phyloP scores from a whole-genome alignment of 371 early-diverging fungal genomes.

The Apophysomyces sp. region DNA sequence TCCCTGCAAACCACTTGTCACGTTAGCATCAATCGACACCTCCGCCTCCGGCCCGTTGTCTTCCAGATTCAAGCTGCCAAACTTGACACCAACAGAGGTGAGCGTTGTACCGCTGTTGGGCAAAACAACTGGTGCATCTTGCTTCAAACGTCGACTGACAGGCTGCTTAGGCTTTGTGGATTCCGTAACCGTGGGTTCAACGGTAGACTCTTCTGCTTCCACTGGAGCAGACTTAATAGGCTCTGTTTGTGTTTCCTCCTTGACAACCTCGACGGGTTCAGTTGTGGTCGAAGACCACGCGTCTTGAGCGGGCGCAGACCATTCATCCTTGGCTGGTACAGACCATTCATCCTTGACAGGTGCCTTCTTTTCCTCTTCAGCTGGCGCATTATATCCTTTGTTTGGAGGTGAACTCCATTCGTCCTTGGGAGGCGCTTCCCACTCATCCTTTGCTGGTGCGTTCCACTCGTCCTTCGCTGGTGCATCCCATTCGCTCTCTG shows the following conservation, averaged over 20 bases:
- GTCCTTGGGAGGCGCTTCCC: slow-evolving; percentile 15
- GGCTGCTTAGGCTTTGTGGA: slow-evolving; percentile 15
- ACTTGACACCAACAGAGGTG: slow-evolving; percentile 74
- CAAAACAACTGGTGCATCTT: slow-evolving; percentile 88
- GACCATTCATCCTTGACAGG: slow-evolving; percentile 13
- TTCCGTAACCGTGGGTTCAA: neutral
- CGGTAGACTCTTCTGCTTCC: slow-evolving; percentile 4
- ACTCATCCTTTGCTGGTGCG: slow-evolving; percentile 6
- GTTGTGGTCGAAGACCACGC: slow-evolving; percentile 19
- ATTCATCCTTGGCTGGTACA: slow-evolving; percentile 4
- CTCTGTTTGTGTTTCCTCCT: neutral
- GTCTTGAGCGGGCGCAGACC: slow-evolving; percentile 9
- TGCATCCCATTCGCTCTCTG: slow-evolving; percentile 16
- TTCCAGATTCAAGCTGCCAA: slow-evolving; percentile 73
- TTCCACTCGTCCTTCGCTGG: slow-evolving; percentile 9
- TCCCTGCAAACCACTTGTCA: slow-evolving; percentile 5
- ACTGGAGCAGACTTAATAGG: neutral
- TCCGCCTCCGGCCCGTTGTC: slow-evolving; percentile 20
- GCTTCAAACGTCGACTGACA: slow-evolving; percentile 61
- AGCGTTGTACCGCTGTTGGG: slow-evolving; percentile 65
- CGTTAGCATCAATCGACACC: slow-evolving; percentile 14
- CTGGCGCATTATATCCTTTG: slow-evolving; percentile 13
- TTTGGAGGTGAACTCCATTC: slow-evolving; percentile 18
- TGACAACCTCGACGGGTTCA: slow-evolving; percentile 8
- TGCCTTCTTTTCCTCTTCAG: slow-evolving; percentile 7